Percentiles rank a stretch among this genome's conserved stretches.
Conservation (phyloP, 805 yeast genomes). For the Metschnikowia baotianmanensis region DNA sequence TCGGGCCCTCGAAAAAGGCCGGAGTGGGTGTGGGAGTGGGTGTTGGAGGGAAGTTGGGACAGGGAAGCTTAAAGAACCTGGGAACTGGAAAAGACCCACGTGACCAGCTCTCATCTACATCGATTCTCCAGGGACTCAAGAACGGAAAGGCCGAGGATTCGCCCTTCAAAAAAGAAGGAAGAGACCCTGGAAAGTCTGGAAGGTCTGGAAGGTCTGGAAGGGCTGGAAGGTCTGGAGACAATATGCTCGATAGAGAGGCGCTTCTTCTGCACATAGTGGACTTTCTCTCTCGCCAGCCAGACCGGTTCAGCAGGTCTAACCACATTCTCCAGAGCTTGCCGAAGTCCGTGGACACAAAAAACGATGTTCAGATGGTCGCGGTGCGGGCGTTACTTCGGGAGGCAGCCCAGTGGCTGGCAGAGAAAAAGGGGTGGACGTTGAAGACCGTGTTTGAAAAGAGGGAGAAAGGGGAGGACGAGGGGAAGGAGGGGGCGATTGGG, state of each 20-base stretch:
- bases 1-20: constrained; percentile 28
- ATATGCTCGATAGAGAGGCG: constrained; percentile 6
- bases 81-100: too few relatives aligned
- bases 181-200: constrained; percentile 1
- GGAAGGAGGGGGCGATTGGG: too few relatives aligned
- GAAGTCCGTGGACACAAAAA: constrained; percentile 15
- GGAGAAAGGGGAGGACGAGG: too few relatives aligned
- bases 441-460: constrained; percentile 42
- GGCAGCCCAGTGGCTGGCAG: constrained; percentile 66
- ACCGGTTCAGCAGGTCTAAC: constrained; percentile 46
- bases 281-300: constrained; percentile 36
- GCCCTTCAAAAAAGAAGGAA: background rate
- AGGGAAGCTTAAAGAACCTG: too few relatives aligned
- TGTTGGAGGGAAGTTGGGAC: too few relatives aligned
- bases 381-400: constrained; percentile 67
- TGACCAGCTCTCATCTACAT: constrained; percentile 38
- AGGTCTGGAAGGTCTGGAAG: background rate
- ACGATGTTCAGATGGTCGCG: constrained; percentile 53
- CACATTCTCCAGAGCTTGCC: constrained; percentile 43
- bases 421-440: constrained; percentile 60
- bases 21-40: too few relatives aligned
- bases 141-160: constrained; percentile 35
- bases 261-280: constrained; percentile 37
- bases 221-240: background rate
- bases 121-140: constrained; percentile 49